Base-by-base conservation (phyloP, 306 rosid species). In the Gynostemma pentaphyllum region DNA sequence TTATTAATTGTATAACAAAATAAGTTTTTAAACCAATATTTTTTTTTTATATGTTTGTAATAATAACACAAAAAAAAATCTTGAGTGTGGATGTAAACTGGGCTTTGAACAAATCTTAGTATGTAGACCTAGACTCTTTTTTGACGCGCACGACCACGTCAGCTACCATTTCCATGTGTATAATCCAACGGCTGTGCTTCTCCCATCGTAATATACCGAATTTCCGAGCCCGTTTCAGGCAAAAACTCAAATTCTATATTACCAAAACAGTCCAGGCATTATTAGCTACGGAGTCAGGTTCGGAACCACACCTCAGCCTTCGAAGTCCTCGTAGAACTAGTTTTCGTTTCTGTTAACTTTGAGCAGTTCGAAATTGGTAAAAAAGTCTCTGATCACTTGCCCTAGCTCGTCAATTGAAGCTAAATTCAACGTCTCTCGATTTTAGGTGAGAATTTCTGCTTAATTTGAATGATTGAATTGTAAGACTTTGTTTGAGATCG, bases 231-330 rank as follows among this genome's bases (percentile, higher is more conserved):
- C 10, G 51, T 68, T 37, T 49, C 30, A 21, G 18, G 29, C 52
- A 26, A 29, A 39, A 26, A 40, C 53, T 10, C n/a, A 39, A 42
- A 47, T 13, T 18, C 26, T 26, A 2, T 27, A 41, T 44, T 5
- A 41, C 29, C 52, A 27, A 54, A 1, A 11, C 65, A 12, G 21
- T 0, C 10, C 34, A 65, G 66, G 64, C 45, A 68, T 39, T 49
- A 67, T 62, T 4, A 61, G 73, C 1, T 0, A n/a, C 75, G 77
- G 72, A 37, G 21, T 30, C 9, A 54, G 68, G n/a, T 49, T 26
- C 16, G 42, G 32, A 62, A n/a, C 42, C 26, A 7, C 67, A 5
- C 81, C 80, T 77, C 39, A 71, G 83, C 74, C 77, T 76, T 36
- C 27, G 45, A 30, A 52, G 64, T 29, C 72, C 65, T 40, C 56